Percentiles rank a stretch among this genome's conserved stretches.
phyloP scores from a whole-genome alignment of 139 green algal genomes.

The Auxenochlorella protothecoides region DNA sequence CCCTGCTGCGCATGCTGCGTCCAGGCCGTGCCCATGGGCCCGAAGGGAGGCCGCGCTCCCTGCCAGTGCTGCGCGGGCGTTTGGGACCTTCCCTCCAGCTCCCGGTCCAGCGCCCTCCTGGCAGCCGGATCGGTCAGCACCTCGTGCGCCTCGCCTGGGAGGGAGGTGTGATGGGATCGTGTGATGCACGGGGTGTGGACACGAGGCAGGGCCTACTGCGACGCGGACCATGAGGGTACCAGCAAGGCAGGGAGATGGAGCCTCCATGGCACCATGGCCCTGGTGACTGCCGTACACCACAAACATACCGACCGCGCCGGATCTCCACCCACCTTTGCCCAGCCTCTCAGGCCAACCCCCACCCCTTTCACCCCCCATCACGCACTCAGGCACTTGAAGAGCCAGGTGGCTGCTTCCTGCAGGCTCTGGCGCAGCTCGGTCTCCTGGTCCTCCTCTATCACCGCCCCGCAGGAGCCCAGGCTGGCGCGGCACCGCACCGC shows the following conservation, averaged over 20 bases:
- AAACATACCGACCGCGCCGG: too few species aligned
- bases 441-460: too few species aligned
- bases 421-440: background rate
- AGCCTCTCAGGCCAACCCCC: background rate
- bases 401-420: conserved; percentile 14
- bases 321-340: background rate
- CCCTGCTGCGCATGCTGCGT: background rate
- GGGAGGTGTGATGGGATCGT: background rate
- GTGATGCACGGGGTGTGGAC: background rate
- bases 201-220: too few species aligned
- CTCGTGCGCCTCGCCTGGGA: conserved; percentile 7
- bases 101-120: conserved; percentile 2
- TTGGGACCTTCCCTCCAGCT: background rate
- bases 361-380: background rate
- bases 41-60: background rate
- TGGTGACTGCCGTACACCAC: too few species aligned
- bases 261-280: too few species aligned
- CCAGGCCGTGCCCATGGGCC: background rate
- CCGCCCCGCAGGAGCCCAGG: too few species aligned
- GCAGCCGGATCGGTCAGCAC: conserved; percentile 8
- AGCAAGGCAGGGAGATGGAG: too few species aligned
- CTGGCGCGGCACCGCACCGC: background rate
- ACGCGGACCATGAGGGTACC: too few species aligned
- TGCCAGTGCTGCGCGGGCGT: background rate
- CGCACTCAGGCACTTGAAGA: conserved; percentile 23